Conservation (phyloP, 495 filamentous ascomycete genomes). For the Neurospora hispaniola region DNA sequence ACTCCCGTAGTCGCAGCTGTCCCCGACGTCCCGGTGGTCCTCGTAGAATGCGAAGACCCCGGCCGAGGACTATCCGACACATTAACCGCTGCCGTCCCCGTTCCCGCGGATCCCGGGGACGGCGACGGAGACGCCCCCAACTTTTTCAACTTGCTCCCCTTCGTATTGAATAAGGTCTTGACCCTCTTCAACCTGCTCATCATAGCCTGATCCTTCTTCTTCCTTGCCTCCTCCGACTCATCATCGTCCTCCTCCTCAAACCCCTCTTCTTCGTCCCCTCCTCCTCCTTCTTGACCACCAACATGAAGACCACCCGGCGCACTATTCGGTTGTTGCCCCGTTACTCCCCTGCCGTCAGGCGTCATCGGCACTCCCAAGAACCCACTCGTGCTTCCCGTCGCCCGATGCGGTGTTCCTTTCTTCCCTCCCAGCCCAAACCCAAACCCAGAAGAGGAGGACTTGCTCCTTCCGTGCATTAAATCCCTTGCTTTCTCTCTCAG, state of each 20-base stretch:
- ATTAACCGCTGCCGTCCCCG: not conserved
- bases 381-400: not conserved
- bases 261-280: not conserved
- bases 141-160: conserved; percentile 33
- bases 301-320: not conserved
- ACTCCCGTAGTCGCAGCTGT: not conserved
- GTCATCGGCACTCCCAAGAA: conserved; percentile 2
- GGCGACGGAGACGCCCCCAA: conserved; percentile 19
- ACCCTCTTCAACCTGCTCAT: conserved; percentile 44
- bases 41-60: conserved; percentile 18
- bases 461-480: conserved; percentile 14
- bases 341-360: conserved; percentile 1
- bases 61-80: conserved; percentile 12
- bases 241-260: conserved; percentile 19
- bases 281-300: not conserved
- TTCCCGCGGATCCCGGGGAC: conserved; percentile 2
- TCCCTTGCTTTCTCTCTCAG: conserved; percentile 16
- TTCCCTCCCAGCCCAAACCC: not conserved
- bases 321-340: not conserved
- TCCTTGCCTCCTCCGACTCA: conserved; percentile 31
- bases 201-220: conserved; percentile 44
- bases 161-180: conserved; percentile 48
- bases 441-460: conserved; percentile 6
- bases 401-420: conserved; percentile 4
- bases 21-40: not conserved